phyloP scores from a whole-genome alignment of 768 basidiomycete genomes.

The Lactifluus piperatus region DNA sequence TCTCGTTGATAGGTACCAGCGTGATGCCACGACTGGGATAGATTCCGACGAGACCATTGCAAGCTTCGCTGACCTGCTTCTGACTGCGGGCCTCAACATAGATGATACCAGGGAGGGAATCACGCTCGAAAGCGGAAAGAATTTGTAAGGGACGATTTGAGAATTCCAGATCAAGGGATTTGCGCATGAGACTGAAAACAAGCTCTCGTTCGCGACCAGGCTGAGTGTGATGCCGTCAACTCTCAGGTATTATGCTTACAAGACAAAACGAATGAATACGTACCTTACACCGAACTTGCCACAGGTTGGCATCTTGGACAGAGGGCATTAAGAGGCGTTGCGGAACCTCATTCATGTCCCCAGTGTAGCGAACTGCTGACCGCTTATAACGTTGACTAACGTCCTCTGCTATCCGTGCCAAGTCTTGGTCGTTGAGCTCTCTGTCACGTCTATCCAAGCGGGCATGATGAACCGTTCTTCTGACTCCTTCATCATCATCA shows the following conservation, averaged over 20 bases:
- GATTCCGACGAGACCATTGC: slow-evolving; percentile 87
- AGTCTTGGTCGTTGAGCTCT: slow-evolving; percentile 67
- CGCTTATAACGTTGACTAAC: slow-evolving; percentile 71
- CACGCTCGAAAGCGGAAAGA: slow-evolving; percentile 89
- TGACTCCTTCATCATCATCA: slow-evolving; percentile 49
- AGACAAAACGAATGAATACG: slow-evolving; percentile 18
- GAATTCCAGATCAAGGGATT: slow-evolving; percentile 79
- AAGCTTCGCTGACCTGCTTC: slow-evolving; percentile 76
- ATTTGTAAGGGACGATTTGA: slow-evolving; percentile 74
- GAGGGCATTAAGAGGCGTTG: slow-evolving; percentile 94
- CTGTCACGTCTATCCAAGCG: slow-evolving; percentile 62
- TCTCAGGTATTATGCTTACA: neutral
- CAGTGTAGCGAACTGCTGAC: slow-evolving; percentile 66
- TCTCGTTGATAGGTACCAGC: slow-evolving; percentile 93
- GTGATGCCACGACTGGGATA: slow-evolving; percentile 75
- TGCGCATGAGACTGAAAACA: slow-evolving; percentile 90
- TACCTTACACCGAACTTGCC: slow-evolving; percentile 93
- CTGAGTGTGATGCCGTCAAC: slow-evolving; percentile 31
- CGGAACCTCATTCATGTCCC: slow-evolving; percentile 89
- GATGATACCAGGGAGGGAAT: slow-evolving; percentile 91
- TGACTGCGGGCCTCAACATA: slow-evolving; percentile 92
- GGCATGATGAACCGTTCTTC: slow-evolving; percentile 52
- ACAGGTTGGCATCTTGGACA: slow-evolving; percentile 89
- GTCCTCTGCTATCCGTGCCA: slow-evolving; percentile 77
- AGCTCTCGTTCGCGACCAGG: slow-evolving; percentile 89